Base-by-base conservation (phyloP, 192 early-diverging fungal genomes). In the Linnemannia exigua region DNA sequence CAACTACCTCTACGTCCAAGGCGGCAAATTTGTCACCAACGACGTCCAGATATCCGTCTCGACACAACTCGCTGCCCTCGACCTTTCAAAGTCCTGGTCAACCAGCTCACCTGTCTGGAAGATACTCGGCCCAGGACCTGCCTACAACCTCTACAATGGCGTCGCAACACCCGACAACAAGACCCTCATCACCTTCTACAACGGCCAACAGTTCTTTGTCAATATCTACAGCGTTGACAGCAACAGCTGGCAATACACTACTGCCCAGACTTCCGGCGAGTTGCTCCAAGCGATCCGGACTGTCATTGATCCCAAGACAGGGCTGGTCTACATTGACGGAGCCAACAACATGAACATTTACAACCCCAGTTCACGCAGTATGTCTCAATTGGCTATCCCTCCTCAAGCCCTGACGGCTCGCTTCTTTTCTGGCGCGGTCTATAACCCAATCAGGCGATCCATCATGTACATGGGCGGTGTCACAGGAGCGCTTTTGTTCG, bases 241-340 rank as follows among this genome's bases (percentile, higher is more conserved):
- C 33, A 14, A 52, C 33, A 48, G 0, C 0, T 74, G 72, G 72
- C 28, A 54, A 28, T 36, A 19, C 33, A 36, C 46, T 31, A 20
- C 20, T 1, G 35, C 47, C 51, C 31, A 47, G 50, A 12, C 35
- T 1, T 14, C 51, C 31, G 14, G 15, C 5, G 72, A 74, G 31
- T 17, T 54, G 28, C 72, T 46, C 28, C 51, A 74, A 20, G 72
- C 33, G 72, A 58, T 74, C 8, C 72, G 72, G 25, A 50, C 72
- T 33, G 9, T 69, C 19, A 35, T 77, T 5, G 76, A 77, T 48
- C 76, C 76, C 31, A 54, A 77, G 3, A 51, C 76, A 14, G 76
- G 67, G 5, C 7, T 37, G 15, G 69, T 79, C 14, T 79, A 79
- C 38, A 70, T 79, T 25, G 17, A 50, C 25, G 67, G 61, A 4